Evolutionary conservation across 2,329 filamentous ascomycete species (phyloP), one percentile per base, ranked within the genome.

Genomic region (Gremmenia infestans): DNA sequence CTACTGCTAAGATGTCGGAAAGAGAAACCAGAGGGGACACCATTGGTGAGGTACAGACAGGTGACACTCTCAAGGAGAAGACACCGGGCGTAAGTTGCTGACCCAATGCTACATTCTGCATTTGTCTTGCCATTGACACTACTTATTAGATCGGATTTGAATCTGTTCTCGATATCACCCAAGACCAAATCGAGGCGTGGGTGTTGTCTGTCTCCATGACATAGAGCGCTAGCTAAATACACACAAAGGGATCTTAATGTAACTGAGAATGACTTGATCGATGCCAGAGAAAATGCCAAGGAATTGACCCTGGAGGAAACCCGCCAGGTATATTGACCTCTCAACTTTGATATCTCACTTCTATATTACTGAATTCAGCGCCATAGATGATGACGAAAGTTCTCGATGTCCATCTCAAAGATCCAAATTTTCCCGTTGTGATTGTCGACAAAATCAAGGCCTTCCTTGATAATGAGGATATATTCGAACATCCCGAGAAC

Each of bases 371-470:
- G 51, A 45, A 23, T 32, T 11, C 12, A 9, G 9, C 28, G 9
- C 9, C 40, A 12, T 36, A 68, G 65, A 65, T 72, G 62, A 70
- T 73, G 69, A 60, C 61, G 22, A 70, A 72, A 19, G 72, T 78
- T 7, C 59, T 77, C 17, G 61, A 69, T 8, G 72, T 77, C 22
- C 73, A 78, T 59, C 70, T 74, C 42, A 67, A 72, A 28, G 77
- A 79, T 52, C 76, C 75, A 36, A 79, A 79, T 66, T 79, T 79
- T 53, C 74, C 75, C 0, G 66, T 70, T 25, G 58, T 67, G 5
- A 68, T 76, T 37, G 66, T 79, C 22, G 63, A 72, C 11, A 71
- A 70, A 15, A 73, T 77, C n/a, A 65, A 70, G 19, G 62, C 65
- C 14, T 78, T 78, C 53, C 65, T 78, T 12, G 62, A 68, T 56